A percentile compares a stretch with the other conserved stretches of the same genome.
These are phyloP conservation scores for Mesotaenium endlicherianum DNA, from an alignment of 139 green algal species.

Conservation along the genomic window DNA sequence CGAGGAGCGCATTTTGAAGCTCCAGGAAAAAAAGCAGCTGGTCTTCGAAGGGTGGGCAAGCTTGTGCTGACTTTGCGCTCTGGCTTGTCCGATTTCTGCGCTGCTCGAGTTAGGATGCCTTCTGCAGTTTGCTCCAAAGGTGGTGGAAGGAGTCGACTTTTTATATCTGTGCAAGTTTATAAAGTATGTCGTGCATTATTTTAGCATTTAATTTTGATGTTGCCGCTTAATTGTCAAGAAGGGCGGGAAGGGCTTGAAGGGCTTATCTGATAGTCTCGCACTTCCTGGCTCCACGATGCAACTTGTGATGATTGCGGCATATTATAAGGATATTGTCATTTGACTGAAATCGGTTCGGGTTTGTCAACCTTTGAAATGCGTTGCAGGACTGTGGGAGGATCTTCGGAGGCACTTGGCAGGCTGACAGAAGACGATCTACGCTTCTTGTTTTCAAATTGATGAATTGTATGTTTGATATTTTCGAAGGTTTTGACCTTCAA, in stretches of 20 bases:
- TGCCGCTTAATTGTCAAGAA: too few species aligned
- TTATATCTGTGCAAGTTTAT: not conserved
- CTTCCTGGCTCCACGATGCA: not conserved
- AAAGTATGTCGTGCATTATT: not conserved
- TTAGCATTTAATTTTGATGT: not conserved
- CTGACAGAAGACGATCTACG: slow-evolving; percentile 87
- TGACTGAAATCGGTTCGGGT: not conserved
- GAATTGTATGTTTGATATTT: too few species aligned
- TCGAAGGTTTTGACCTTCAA: too few species aligned
- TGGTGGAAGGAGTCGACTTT: not conserved
- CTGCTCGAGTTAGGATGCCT: not conserved
- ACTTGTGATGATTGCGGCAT: not conserved
- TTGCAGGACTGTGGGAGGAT: slow-evolving; percentile 73
- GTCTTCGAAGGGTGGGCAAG: slow-evolving; percentile 74
- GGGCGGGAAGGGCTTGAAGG: too few species aligned
- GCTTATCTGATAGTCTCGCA: too few species aligned
- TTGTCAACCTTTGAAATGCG: not conserved
- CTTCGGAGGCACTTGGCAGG: slow-evolving; percentile 71
- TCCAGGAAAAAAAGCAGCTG: slow-evolving; percentile 87
- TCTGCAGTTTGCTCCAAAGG: not conserved
- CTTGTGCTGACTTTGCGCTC: not conserved
- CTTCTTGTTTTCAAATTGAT: slow-evolving; percentile 77
- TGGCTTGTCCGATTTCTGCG: not conserved
- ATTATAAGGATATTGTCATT: not conserved
- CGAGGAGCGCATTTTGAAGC: slow-evolving; percentile 92